A percentile compares a stretch with the other conserved stretches of the same genome.
Conservation (phyloP, 108 stramenopile genomes). For the Chaetoceros tenuissimus region DNA sequence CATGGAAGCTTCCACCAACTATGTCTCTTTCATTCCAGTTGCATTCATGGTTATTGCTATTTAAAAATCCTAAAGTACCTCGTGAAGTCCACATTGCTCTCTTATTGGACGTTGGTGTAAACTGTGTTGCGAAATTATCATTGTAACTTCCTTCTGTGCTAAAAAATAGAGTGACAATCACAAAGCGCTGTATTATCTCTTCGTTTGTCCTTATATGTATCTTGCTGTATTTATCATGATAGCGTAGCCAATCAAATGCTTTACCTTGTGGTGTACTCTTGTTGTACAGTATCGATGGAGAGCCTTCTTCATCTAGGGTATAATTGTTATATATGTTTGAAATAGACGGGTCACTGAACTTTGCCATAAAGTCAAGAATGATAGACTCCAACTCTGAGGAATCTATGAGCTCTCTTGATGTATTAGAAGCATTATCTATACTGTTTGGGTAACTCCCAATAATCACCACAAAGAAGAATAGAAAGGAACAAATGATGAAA, state of each 20-base stretch:
- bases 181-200: constrained; percentile 21
- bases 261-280: constrained; percentile 24
- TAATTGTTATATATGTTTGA: background rate
- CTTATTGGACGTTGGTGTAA: background rate
- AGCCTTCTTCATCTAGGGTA: background rate
- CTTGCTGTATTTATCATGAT: constrained; percentile 16
- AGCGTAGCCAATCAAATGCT: constrained; percentile 27
- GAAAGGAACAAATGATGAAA: background rate
- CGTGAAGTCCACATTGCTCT: constrained; percentile 18
- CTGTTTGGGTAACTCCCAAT: background rate
- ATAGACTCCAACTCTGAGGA: background rate
- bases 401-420: background rate
- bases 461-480: background rate
- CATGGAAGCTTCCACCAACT: constrained; percentile 8
- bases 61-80: constrained; percentile 19
- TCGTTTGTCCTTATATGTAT: constrained; percentile 5
- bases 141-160: constrained; percentile 23
- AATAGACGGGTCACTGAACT: background rate
- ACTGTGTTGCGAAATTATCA: constrained; percentile 3
- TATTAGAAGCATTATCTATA: background rate
- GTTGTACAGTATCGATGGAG: constrained; percentile 10
- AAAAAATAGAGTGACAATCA: constrained; percentile 22
- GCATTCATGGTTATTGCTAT: constrained; percentile 30
- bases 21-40: constrained; percentile 33
- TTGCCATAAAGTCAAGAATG: background rate